Evolutionary conservation across 768 basidiomycete species (phyloP), one percentile per base, ranked within the genome.

Genomic region (Tephrocybe sp.): DNA sequence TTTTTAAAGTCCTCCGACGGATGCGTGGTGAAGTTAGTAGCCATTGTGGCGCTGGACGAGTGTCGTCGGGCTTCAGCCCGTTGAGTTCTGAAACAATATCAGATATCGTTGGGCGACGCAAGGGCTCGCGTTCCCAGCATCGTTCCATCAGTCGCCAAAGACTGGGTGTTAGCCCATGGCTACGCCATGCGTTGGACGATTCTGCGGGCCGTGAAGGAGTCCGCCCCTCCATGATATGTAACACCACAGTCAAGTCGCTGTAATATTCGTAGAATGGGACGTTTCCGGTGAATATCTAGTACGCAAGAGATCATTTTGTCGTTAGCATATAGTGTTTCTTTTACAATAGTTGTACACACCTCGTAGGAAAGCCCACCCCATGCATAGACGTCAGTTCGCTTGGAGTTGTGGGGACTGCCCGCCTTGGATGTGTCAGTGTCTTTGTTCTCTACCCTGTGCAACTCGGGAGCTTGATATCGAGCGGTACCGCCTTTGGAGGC

Each of bases 331-430:
- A n/a, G 21, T 30, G 18, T 24, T 6, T 45, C 11, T 16, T 7
- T 7, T 15, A 16, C 9, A 13, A 15, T 15, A 35, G 31, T 15
- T 21, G 15, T 34, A 34, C 32, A 34, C 27, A 47, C 45, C 45
- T 47, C 45, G 35, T 47, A 47, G 13, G 21, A 36, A 9, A 47
- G 34, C 18, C 45, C 24, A 24, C 34, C 45, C 45, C 45, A 47
- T 19, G 45, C 45, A 27, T 47, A 47, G 13, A 47, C 27, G 25
- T 47, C 45, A n/a, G 34, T 47, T 9, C 16, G 3, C 22, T 47
- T 37, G 9, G 21, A 37, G 24, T 47, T 47, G 34, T 36, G 24
- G 3, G 27, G 19, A 11, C 7, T 7, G 6, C 6, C 32, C 11
- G 6, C 32, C 15, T 7, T 8, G 32, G 32, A 34, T 9, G 7